Conservation (phyloP, 768 basidiomycete genomes). For the Suillus ampliporus region DNA sequence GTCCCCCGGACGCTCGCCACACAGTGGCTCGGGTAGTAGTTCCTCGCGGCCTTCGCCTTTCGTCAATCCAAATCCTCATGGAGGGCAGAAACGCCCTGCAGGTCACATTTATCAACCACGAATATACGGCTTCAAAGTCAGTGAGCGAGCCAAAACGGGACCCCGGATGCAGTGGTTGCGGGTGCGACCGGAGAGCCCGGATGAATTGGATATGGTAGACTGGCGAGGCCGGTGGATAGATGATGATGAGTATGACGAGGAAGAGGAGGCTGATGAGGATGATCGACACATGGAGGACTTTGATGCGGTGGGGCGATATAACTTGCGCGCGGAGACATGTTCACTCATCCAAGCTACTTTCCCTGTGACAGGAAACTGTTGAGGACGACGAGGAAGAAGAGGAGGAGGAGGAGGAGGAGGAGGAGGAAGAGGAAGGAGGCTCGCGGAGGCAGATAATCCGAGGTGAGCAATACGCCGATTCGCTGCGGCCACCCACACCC, state of each 20-base stretch:
- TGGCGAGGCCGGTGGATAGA: conserved; percentile 90
- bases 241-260: conserved; percentile 75
- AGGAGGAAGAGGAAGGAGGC: conserved; percentile 36
- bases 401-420: conserved; percentile 60
- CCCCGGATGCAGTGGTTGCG: conserved; percentile 98
- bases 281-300: conserved; percentile 88
- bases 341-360: conserved; percentile 19
- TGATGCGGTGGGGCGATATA: conserved; percentile 62
- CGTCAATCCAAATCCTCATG: conserved; percentile 86
- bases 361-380: conserved; percentile 50
- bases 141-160: conserved; percentile 91
- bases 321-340: not conserved
- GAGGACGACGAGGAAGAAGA: conserved; percentile 62
- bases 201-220: conserved; percentile 87
- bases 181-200: conserved; percentile 78
- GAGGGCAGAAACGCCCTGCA: conserved; percentile 86
- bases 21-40: conserved; percentile 54
- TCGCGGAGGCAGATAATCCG: conserved; percentile 36
- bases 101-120: conserved; percentile 88
- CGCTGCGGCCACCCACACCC: conserved; percentile 45
- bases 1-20: conserved; percentile 62
- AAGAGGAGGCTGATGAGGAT: conserved; percentile 56
- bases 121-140: conserved; percentile 98
- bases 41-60: conserved; percentile 62
- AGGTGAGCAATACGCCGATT: conserved; percentile 43